Evolutionary conservation across 371 early-diverging fungal genomes (phyloP).

Genomic region (Aphelidium insulamus): DNA sequence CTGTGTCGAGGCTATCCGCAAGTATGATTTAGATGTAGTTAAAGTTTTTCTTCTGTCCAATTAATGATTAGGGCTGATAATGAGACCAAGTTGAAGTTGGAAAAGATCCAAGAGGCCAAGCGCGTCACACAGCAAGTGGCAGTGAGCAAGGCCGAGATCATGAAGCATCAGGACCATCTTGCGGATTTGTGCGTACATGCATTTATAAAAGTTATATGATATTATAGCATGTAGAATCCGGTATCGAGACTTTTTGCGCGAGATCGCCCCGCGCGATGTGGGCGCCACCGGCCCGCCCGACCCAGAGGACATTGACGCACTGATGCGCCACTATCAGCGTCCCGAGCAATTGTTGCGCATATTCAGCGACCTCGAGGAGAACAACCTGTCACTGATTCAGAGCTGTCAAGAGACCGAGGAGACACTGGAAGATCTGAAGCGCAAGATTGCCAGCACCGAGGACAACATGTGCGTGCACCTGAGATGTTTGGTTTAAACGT

Average conservation of each 20-base stretch:
- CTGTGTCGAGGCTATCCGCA: slow-evolving; percentile 25
- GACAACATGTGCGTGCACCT: slow-evolving; percentile 10
- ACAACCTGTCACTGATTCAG: slow-evolving; percentile 22
- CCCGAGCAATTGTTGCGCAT: slow-evolving; percentile 22
- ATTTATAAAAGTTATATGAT: too few species aligned
- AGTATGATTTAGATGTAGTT: slow-evolving; percentile 1
- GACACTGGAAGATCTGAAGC: slow-evolving; percentile 18
- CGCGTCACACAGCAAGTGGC: slow-evolving; percentile 21
- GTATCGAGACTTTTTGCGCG: slow-evolving; percentile 21
- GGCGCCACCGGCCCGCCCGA: neutral
- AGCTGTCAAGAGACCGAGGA: slow-evolving; percentile 28
- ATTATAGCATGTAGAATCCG: too few species aligned
- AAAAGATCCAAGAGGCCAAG: slow-evolving; percentile 25
- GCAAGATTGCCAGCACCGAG: slow-evolving; percentile 15
- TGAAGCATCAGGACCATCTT: slow-evolving; percentile 25
- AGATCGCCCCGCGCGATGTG: slow-evolving; percentile 15
- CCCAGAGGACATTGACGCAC: slow-evolving; percentile 9
- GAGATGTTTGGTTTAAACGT: neutral
- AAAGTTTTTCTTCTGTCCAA: neutral
- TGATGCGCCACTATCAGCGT: slow-evolving; percentile 11
- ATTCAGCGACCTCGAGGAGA: slow-evolving; percentile 24
- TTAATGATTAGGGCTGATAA: slow-evolving; percentile 13
- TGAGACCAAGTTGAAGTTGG: slow-evolving; percentile 25
- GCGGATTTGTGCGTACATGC: slow-evolving; percentile 20
- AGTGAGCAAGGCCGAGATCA: slow-evolving; percentile 19